These are phyloP conservation scores for Tricholoma flavovirens DNA, from an alignment of 768 basidiomycete species.

Conservation along the genomic window DNA sequence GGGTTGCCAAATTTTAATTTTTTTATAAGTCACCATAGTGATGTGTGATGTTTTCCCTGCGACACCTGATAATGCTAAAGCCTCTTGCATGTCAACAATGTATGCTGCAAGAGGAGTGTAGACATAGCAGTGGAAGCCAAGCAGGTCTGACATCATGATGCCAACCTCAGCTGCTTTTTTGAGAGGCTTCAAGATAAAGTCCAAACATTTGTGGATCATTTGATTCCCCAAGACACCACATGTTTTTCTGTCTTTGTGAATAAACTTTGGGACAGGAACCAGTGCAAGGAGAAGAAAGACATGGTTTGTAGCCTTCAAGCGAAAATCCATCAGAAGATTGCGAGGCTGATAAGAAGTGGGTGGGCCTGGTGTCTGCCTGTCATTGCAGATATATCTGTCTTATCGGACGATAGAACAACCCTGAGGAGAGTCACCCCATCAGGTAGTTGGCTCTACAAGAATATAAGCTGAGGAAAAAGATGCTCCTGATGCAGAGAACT, in stretches of 20 bases:
- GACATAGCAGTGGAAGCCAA: slow-evolving; percentile 16
- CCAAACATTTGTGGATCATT: slow-evolving; percentile 24
- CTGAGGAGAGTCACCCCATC: slow-evolving; percentile 13
- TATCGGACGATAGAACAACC: slow-evolving; percentile 15
- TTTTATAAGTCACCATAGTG: slow-evolving; percentile 21
- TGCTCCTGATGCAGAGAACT: not conserved
- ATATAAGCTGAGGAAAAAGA: not conserved
- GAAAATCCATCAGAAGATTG: slow-evolving; percentile 10
- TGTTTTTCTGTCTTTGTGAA: not conserved
- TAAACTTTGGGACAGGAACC: slow-evolving; percentile 15
- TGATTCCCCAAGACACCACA: slow-evolving; percentile 21
- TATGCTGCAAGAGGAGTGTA: slow-evolving; percentile 24
- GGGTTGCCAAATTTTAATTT: slow-evolving; percentile 27
- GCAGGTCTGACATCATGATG: slow-evolving; percentile 23
- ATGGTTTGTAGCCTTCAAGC: slow-evolving; percentile 11
- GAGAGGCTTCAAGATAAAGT: slow-evolving; percentile 22
- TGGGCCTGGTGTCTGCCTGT: slow-evolving; percentile 11
- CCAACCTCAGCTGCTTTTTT: slow-evolving; percentile 25
- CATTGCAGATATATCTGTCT: slow-evolving; percentile 13
- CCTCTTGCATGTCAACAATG: slow-evolving; percentile 30
- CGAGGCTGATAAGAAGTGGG: slow-evolving; percentile 12
- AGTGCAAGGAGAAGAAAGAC: slow-evolving; percentile 15
- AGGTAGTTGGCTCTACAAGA: slow-evolving; percentile 12
- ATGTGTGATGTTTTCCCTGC: slow-evolving; percentile 25
- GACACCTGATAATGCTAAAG: slow-evolving; percentile 22